Base-by-base conservation (phyloP, 2,329 filamentous ascomycete species). In the Fusarium newnesense region DNA sequence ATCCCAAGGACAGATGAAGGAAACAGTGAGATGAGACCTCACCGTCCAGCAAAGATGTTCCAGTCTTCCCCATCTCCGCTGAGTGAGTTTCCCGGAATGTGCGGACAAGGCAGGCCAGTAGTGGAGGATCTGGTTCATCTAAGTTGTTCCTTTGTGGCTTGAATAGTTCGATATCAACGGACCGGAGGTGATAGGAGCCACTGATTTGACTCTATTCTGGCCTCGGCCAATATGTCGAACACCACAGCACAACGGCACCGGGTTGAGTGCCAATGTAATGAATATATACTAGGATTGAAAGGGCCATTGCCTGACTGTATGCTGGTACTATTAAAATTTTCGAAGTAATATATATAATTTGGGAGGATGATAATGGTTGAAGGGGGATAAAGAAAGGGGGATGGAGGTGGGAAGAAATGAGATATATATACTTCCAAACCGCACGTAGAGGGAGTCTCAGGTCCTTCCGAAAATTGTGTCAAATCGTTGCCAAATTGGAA, bases 281-380 rank as follows among this genome's bases (percentile, higher is more conserved):
- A 28, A 10, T 50, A 30, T 30, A 37, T 1, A 43, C 26, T 19
- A 26, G 28, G 1, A 37, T 7, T 5, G 3, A 34, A 16, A 9
- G 26, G 1, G 2, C 2, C 2, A 28, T 11, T 32, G 3, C 2
- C 32, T 21, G 4, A 19, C 7, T 57, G 18, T 28, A 5, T 3
- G 6, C 5, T 0, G 5, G 9, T 16, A 19, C 12, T 9, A 16
- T 8, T 21, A 7, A 26, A 21, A 26, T n/a, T 7, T 36, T 28
- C 11, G 9, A 7, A 26, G n/a, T 18, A 16, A 34, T 40, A 30
- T 40, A 19, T 37, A 24, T 37, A 37, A 19, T n/a, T 7, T 9
- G 24, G 11, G 13, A 2, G 21, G 10, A 1, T 30, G 9, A 15
- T 16, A 2, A 18, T 26, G 18, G 26, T 5, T 53, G 3, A 16